Percentiles rank a stretch among this genome's conserved stretches.
These are phyloP conservation scores for Hypoxylon sp. DNA, from an alignment of 2,329 filamentous ascomycete genomes.

Conservation along the genomic window DNA sequence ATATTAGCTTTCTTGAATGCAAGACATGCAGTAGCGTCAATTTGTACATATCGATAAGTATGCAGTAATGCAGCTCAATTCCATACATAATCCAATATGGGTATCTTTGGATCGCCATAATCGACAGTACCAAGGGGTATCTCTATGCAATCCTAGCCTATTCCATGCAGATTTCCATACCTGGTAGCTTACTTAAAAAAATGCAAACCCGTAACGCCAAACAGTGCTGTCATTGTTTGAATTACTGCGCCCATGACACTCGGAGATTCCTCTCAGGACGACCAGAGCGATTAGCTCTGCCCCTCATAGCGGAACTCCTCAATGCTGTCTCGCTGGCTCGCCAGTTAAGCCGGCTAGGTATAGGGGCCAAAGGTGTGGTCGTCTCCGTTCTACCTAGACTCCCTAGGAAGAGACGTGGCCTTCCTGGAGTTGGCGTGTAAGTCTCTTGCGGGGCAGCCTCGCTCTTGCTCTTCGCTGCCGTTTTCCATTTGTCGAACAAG, in stretches of 20 bases:
- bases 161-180: slow-evolving; percentile 28
- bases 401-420: slow-evolving; percentile 50
- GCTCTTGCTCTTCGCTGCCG: slow-evolving; percentile 34
- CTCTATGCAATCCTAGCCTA: slow-evolving; percentile 32
- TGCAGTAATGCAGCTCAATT: slow-evolving; percentile 7
- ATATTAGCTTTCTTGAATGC: not conserved
- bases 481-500: slow-evolving; percentile 46
- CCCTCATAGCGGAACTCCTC: slow-evolving; percentile 46
- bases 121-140: slow-evolving; percentile 33
- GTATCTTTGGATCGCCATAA: slow-evolving; percentile 25
- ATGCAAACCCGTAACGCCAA: slow-evolving; percentile 14
- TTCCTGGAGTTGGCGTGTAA: slow-evolving; percentile 52
- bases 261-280: slow-evolving; percentile 49
- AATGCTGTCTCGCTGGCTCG: slow-evolving; percentile 46
- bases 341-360: slow-evolving; percentile 47
- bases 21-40: not conserved
- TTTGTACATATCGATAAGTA: not conserved
- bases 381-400: slow-evolving; percentile 47
- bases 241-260: slow-evolving; percentile 52
- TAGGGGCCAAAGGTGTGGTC: slow-evolving; percentile 52
- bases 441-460: slow-evolving; percentile 37
- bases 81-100: slow-evolving; percentile 21
- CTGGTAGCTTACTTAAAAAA: slow-evolving; percentile 8
- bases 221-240: slow-evolving; percentile 8
- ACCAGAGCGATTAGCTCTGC: slow-evolving; percentile 40